These are phyloP conservation scores for Elongisporangium anandrum DNA, from an alignment of 352 stramenopile genomes.

Conservation along the genomic window DNA sequence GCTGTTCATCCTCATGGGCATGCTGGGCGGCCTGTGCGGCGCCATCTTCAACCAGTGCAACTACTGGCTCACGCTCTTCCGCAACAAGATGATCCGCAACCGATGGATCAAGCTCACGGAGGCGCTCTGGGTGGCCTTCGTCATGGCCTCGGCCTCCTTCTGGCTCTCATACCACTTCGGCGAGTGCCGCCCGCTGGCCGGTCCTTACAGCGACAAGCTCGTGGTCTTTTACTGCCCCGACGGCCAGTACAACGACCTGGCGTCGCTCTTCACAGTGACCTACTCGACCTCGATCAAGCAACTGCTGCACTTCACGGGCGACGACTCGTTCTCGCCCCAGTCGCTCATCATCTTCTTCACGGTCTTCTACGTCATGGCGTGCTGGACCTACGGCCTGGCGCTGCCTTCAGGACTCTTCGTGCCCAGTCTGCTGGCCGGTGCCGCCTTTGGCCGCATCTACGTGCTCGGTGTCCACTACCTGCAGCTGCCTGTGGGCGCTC, in stretches of 20 bases:
- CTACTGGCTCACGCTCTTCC: constrained; percentile 87
- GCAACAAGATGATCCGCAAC: constrained; percentile 57
- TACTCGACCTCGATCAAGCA: constrained; percentile 95
- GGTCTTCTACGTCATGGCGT: constrained; percentile 92
- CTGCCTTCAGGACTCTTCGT: constrained; percentile 98
- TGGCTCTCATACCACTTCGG: constrained; percentile 82
- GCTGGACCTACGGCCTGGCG: constrained; percentile 95
- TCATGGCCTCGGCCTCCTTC: constrained; percentile 63
- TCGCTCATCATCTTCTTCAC: constrained; percentile 96
- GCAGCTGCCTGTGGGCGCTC: constrained; percentile 59
- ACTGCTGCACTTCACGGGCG: constrained; percentile 94
- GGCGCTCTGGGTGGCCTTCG: constrained; percentile 57
- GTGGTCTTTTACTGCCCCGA: constrained; percentile 94
- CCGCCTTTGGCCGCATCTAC: constrained; percentile 91
- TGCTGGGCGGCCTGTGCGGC: constrained; percentile 95
- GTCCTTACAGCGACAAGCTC: constrained; percentile 73
- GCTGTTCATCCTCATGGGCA: constrained; percentile 96
- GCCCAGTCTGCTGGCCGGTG: constrained; percentile 92
- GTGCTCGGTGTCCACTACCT: constrained; percentile 63
- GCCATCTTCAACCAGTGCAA: constrained; percentile 96
- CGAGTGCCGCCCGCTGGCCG: constrained; percentile 39
- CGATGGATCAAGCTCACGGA: constrained; percentile 63
- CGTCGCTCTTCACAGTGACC: constrained; percentile 94
- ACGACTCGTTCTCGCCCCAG: constrained; percentile 89
- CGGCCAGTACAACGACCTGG: constrained; percentile 97